Percentiles rank a stretch among this genome's conserved stretches.
Conservation (phyloP, 108 stramenopile genomes). For the Skeletonema costatum region DNA sequence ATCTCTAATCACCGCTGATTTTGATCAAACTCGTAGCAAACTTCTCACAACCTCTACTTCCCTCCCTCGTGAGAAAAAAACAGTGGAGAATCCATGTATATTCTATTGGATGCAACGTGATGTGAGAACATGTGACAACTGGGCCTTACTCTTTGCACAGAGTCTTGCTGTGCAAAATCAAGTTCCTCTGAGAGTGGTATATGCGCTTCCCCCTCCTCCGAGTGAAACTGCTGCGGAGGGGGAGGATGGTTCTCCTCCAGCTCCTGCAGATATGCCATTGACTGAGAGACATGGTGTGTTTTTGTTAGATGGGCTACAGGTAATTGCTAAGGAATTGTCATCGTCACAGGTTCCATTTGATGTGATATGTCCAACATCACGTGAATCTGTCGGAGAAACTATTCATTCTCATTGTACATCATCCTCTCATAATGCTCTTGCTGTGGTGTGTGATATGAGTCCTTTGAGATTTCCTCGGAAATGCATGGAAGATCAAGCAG, state of each 20-base stretch:
- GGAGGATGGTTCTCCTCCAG: slow-evolving; percentile 38
- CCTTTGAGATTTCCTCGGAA: slow-evolving; percentile 77
- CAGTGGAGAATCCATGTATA: slow-evolving; percentile 46
- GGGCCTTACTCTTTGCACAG: slow-evolving; percentile 89
- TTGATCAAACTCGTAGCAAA: slow-evolving; percentile 40
- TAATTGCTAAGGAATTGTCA: slow-evolving; percentile 73
- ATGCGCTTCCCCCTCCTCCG: slow-evolving; percentile 66
- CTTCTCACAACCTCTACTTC: slow-evolving; percentile 24
- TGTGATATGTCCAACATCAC: slow-evolving; percentile 59
- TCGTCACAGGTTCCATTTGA: slow-evolving; percentile 80
- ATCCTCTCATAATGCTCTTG: slow-evolving; percentile 50
- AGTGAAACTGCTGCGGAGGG: slow-evolving; percentile 15
- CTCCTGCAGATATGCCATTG: slow-evolving; percentile 49
- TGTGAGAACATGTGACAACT: slow-evolving; percentile 94
- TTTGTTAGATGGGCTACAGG: slow-evolving; percentile 83
- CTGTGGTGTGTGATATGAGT: slow-evolving; percentile 89
- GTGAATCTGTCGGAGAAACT: slow-evolving; percentile 45
- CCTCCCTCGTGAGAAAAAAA: slow-evolving; percentile 17
- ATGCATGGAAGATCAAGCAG: slow-evolving; percentile 71
- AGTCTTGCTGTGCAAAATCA: slow-evolving; percentile 56
- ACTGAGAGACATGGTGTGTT: slow-evolving; percentile 90
- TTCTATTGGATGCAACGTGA: slow-evolving; percentile 99
- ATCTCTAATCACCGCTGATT: slow-evolving; percentile 18
- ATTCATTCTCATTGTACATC: slow-evolving; percentile 30
- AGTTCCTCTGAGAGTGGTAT: slow-evolving; percentile 80